These are phyloP conservation scores for Russula compacta DNA, from an alignment of 768 basidiomycete genomes.

Conservation along the genomic window DNA sequence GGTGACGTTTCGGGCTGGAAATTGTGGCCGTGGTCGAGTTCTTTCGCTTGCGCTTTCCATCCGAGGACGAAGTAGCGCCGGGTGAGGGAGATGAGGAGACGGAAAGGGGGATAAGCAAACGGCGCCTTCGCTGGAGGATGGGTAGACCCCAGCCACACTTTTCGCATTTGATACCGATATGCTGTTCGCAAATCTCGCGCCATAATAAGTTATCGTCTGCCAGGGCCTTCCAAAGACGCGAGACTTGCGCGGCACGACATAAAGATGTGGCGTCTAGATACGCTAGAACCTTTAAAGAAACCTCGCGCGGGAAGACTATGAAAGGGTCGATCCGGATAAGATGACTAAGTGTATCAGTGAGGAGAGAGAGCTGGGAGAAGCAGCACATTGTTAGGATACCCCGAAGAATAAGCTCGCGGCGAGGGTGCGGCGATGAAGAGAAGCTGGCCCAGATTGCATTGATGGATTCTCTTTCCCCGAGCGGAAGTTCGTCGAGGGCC, in stretches of 20 bases:
- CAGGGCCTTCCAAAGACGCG: constrained; percentile 70
- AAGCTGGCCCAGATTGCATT: constrained; percentile 95
- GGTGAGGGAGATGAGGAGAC: constrained; percentile 29
- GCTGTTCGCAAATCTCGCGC: constrained; percentile 95
- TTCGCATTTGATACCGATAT: constrained; percentile 92
- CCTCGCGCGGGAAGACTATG: constrained; percentile 79
- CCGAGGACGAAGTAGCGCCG: constrained; percentile 16
- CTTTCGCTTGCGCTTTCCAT: constrained; percentile 36
- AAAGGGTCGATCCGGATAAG: constrained; percentile 97
- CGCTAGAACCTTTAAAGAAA: constrained; percentile 76
- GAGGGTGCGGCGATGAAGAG: constrained; percentile 85
- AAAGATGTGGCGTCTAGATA: constrained; percentile 89
- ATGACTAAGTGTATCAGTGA: constrained; percentile 83
- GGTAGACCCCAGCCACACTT: constrained; percentile 99
- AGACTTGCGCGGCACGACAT: constrained; percentile 89
- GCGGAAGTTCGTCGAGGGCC: constrained; percentile 84
- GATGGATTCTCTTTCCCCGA: constrained; percentile 79
- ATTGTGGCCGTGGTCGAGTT: neutral
- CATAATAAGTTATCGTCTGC: constrained; percentile 96
- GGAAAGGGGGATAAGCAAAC: constrained; percentile 33
- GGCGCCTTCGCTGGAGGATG: constrained; percentile 68
- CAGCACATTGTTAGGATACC: constrained; percentile 99
- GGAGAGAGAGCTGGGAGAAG: constrained; percentile 94
- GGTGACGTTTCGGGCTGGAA: constrained; percentile 15
- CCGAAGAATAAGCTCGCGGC: constrained; percentile 88